A percentile compares a stretch with the other conserved stretches of the same genome.
Evolutionary conservation across 768 basidiomycete species (phyloP).

Genomic region (Auriscalpium microsporum): DNA sequence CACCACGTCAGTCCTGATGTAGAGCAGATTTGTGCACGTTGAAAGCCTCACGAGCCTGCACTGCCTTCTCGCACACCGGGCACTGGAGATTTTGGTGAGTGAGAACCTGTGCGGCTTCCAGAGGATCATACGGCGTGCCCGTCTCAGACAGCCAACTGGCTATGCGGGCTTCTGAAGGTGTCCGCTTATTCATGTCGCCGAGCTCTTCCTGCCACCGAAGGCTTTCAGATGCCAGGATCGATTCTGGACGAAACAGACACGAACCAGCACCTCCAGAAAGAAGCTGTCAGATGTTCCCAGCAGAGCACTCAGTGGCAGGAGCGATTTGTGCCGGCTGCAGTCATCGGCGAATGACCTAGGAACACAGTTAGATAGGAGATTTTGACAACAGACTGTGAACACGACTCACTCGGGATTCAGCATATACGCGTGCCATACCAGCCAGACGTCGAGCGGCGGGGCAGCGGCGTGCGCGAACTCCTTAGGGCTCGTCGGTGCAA

Average conservation of each 20-base stretch:
- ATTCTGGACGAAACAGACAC: background rate
- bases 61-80: conserved; percentile 24
- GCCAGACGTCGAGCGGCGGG: conserved; percentile 30
- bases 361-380: background rate
- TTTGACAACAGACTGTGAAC: background rate
- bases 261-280: background rate
- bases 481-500: conserved; percentile 16
- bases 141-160: conserved; percentile 12
- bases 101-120: conserved; percentile 21
- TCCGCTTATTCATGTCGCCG: conserved; percentile 9
- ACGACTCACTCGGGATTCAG: conserved; percentile 26
- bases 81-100: conserved; percentile 24
- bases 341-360: conserved; percentile 16
- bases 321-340: background rate
- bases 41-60: conserved; percentile 23
- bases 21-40: background rate
- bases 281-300: background rate
- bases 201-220: conserved; percentile 3
- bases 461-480: conserved; percentile 19
- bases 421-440: conserved; percentile 36
- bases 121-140: conserved; percentile 23
- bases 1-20: background rate
- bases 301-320: background rate
- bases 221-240: background rate
- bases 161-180: conserved; percentile 2